Evolutionary conservation across 164 flowering plant genomes (phyloP).

Genomic region (Vitis rotundifolia): DNA sequence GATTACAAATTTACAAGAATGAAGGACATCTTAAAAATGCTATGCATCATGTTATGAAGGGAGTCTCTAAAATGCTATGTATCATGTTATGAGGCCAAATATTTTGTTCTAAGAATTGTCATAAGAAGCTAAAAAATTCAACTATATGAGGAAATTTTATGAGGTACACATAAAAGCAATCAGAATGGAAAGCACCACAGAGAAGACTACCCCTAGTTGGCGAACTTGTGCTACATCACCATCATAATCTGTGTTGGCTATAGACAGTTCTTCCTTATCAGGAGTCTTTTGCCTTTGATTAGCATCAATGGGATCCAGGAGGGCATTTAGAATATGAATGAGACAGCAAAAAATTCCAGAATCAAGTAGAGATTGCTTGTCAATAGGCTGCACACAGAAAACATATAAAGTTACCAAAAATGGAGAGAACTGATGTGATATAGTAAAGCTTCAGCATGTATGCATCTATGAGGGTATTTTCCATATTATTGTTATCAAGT

Average conservation of each 20-base stretch:
- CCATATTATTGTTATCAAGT: no score
- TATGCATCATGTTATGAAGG: background rate
- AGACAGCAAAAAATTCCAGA: slow-evolving; percentile 98
- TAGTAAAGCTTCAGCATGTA: no score
- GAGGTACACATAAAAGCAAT: background rate
- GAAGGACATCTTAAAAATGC: background rate
- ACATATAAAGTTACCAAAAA: background rate
- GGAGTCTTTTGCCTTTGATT: slow-evolving; percentile 25
- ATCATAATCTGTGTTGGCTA: slow-evolving; percentile 22
- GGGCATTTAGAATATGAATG: slow-evolving; percentile 81
- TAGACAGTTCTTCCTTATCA: slow-evolving; percentile 23
- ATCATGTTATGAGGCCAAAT: no score
- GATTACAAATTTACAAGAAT: background rate
- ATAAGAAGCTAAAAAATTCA: background rate
- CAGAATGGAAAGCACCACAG: background rate
- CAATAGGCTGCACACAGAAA: slow-evolving; percentile 69
- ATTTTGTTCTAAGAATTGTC: background rate
- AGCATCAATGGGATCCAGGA: slow-evolving; percentile 55
- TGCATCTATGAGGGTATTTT: no score
- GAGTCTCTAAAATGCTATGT: background rate
- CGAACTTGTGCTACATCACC: slow-evolving; percentile 43
- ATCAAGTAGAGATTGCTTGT: slow-evolving; percentile 94
- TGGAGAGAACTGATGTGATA: background rate
- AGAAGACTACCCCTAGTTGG: slow-evolving; percentile 74
- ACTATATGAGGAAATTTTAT: background rate